Conservation (phyloP, 164 flowering plant species). For the Tetrastigma voinierianum region DNA sequence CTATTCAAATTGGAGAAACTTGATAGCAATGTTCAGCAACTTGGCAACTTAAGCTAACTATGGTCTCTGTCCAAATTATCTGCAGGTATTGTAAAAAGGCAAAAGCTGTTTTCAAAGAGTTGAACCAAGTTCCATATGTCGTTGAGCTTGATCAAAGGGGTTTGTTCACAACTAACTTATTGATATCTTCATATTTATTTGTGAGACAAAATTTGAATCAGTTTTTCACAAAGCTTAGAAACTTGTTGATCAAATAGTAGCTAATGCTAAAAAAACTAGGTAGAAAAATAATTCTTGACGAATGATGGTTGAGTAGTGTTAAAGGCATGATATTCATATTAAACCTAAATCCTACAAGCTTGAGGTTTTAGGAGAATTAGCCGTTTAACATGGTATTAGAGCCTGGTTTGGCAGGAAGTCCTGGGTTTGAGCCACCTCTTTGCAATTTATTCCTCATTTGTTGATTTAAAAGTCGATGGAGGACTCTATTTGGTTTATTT, state of each 20-base stretch:
- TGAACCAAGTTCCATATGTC: slow-evolving; percentile 68
- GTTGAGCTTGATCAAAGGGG: slow-evolving; percentile 93
- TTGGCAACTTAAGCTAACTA: background rate
- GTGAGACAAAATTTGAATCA: background rate
- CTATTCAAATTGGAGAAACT: too few relatives aligned
- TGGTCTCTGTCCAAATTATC: background rate
- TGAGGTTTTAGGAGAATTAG: too few relatives aligned
- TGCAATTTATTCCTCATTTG: too few relatives aligned
- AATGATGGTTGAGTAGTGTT: background rate
- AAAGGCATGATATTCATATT: too few relatives aligned
- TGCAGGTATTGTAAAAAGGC: slow-evolving; percentile 84
- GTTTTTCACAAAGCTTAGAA: background rate
- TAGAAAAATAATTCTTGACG: background rate
- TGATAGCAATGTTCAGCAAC: too few relatives aligned
- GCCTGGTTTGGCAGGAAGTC: too few relatives aligned
- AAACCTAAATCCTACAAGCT: too few relatives aligned
- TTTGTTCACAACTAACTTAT: slow-evolving; percentile 22
- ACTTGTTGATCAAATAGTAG: background rate
- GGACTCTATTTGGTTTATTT: too few relatives aligned
- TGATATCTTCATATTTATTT: background rate
- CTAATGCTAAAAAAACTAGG: background rate
- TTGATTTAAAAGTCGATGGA: too few relatives aligned
- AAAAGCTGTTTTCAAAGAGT: slow-evolving; percentile 81
- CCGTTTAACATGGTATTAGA: too few relatives aligned
- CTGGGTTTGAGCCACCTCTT: too few relatives aligned